phyloP scores from a whole-genome alignment of 129 eudicot genomes.

The Centella asiatica region DNA sequence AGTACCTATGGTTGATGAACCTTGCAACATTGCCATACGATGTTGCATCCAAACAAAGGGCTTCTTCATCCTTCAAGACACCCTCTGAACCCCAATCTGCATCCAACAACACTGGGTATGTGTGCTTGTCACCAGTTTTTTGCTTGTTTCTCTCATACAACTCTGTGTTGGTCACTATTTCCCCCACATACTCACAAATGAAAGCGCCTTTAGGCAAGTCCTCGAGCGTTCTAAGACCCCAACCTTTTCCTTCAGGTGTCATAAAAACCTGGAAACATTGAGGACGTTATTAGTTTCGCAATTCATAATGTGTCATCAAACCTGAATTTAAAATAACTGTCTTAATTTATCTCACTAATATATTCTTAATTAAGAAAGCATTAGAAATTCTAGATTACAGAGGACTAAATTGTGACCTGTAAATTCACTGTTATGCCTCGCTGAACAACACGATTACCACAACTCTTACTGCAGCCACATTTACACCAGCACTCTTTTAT shows the following conservation, averaged over 20 bases:
- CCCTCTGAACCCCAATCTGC: constrained; percentile 60
- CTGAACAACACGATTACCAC: constrained; percentile 68
- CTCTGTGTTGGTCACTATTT: constrained; percentile 40
- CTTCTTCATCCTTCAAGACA: constrained; percentile 54
- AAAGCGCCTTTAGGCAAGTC: constrained; percentile 51
- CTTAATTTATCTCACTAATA: too few relatives aligned
- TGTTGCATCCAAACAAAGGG: constrained; percentile 63
- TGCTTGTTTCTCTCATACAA: constrained; percentile 28
- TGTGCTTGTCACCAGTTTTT: constrained; percentile 28
- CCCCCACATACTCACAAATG: constrained; percentile 60
- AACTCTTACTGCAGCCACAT: constrained; percentile 42
- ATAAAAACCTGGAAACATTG: constrained; percentile 43
- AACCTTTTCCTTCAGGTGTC: constrained; percentile 55
- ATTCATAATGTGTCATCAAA: too few relatives aligned
- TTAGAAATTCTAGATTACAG: neutral
- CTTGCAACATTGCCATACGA: constrained; percentile 52
- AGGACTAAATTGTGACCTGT: constrained; percentile 29
- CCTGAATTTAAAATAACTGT: too few relatives aligned
- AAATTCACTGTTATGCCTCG: constrained; percentile 39
- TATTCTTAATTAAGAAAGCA: neutral
- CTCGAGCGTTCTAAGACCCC: constrained; percentile 60
- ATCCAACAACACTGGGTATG: constrained; percentile 51
- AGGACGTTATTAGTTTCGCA: neutral
- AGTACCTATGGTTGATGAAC: constrained; percentile 55
- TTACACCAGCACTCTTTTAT: constrained; percentile 63